Evolutionary conservation across 257 asterid species (phyloP), one percentile per base, ranked within the genome.

Genomic region (Penstemon barbatus): DNA sequence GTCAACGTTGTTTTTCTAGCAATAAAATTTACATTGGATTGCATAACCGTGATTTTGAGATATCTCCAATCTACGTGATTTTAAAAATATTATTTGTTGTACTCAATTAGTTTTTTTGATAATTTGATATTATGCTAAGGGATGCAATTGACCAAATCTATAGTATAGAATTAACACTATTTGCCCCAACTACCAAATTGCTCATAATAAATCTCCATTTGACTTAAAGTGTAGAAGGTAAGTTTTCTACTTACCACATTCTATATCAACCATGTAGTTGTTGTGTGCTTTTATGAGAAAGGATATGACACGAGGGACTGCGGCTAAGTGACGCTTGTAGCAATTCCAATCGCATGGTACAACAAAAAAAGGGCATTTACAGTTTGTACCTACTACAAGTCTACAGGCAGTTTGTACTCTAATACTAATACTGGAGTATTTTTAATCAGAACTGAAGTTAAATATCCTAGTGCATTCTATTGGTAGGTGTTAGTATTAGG

Each of bases 301-400:
- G 53, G 46, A 18, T 15, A 7, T 51, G 19, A 45, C 15, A 48
- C 18, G 54, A 18, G 71, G 39, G 46, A 56, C 43, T 45, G 48
- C 15, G 39, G 48, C 11, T 41, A 59, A 36, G 40, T 56, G 64
- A 43, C 51, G 53, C 42, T 68, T 77, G 79, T 52, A 52, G 43
- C 68, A 69, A 64, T 73, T 60, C 10, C 66, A 66, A 69, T 78
- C 78, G 60, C 78, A 78, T 38, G 68, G 18, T 65, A 25, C 57
- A 13, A 55, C 65, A 57, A 33, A 66, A 44, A 61, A 56, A 2
- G 5, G 54, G 54, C 10, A 4, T 3, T 10, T 49, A 9, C 15
- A 10, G n/a, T 8, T 9, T 10, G 7, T 12, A 49, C 54, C 54
- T 49, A 15, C 54, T 1, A 25, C 33, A 25, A 25, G 33, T 25